phyloP scores from a whole-genome alignment of 2,329 filamentous ascomycete species.

The Zymoseptoria crescenta region DNA sequence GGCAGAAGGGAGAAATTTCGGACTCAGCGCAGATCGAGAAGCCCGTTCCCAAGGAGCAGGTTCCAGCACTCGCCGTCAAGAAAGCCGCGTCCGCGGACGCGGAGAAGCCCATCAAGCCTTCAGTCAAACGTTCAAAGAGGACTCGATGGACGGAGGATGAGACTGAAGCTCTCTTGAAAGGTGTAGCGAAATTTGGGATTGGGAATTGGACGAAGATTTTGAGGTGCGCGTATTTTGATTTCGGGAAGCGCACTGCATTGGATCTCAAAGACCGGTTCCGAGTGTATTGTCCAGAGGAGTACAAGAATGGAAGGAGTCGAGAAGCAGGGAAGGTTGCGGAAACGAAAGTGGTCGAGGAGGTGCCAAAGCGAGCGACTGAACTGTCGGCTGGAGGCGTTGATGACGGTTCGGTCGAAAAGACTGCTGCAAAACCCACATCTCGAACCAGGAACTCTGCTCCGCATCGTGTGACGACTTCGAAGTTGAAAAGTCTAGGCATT shows the following conservation, averaged over 20 bases:
- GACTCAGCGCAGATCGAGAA: background rate
- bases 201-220: conserved; percentile 59
- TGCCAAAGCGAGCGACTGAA: background rate
- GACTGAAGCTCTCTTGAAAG: conserved; percentile 49
- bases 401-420: background rate
- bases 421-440: background rate
- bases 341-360: background rate
- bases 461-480: conserved; percentile 24
- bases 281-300: conserved; percentile 23
- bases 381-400: background rate
- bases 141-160: conserved; percentile 58
- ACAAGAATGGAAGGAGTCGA: conserved; percentile 3
- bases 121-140: conserved; percentile 20
- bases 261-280: conserved; percentile 54
- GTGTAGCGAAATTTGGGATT: conserved; percentile 54
- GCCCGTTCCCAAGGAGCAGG: background rate
- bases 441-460: conserved; percentile 16
- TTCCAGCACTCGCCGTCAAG: conserved; percentile 11
- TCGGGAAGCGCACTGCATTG: conserved; percentile 51
- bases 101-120: conserved; percentile 30
- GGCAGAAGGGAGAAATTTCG: background rate
- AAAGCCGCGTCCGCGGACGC: conserved; percentile 23
- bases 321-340: background rate
- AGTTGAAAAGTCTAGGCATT: conserved; percentile 41
- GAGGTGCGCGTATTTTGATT: conserved; percentile 48